These are phyloP conservation scores for Plantago rigida DNA, from an alignment of 305 asterid species.

Conservation along the genomic window DNA sequence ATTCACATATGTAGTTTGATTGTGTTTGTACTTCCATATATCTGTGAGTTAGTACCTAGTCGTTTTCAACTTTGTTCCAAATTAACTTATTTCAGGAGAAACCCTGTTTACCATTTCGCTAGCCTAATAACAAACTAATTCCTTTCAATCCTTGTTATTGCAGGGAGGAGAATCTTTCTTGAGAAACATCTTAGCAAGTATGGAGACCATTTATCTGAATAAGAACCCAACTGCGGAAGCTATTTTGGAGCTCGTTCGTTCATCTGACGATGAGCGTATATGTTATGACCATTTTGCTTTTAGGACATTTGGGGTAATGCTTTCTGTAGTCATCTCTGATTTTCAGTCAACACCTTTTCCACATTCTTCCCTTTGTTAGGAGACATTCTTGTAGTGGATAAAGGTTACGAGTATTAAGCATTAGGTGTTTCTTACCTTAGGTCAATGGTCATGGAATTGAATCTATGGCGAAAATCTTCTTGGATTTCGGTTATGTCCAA, in stretches of 20 bases:
- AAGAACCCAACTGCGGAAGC: constrained; percentile 76
- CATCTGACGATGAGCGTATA: constrained; percentile 50
- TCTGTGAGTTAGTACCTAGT: too few relatives aligned
- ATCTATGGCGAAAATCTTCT: constrained; percentile 62
- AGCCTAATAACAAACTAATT: too few relatives aligned
- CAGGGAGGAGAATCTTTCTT: constrained; percentile 83
- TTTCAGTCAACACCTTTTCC: not conserved
- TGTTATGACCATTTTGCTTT: constrained; percentile 90
- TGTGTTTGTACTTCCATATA: too few relatives aligned
- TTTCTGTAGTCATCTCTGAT: constrained; percentile 7
- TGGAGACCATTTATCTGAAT: constrained; percentile 65
- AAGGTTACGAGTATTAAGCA: not conserved
- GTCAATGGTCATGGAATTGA: constrained; percentile 76
- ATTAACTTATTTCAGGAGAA: too few relatives aligned
- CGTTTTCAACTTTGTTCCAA: too few relatives aligned
- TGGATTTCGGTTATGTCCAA: constrained; percentile 70
- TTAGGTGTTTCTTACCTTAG: constrained; percentile 28
- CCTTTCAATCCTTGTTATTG: constrained; percentile 1
- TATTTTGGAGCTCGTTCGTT: constrained; percentile 63
- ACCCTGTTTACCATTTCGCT: too few relatives aligned
- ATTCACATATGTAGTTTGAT: too few relatives aligned
- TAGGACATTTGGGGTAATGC: constrained; percentile 68
- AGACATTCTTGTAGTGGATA: not conserved
- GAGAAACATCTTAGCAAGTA: constrained; percentile 53
- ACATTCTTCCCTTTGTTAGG: not conserved